Base-by-base conservation (phyloP, 2,329 filamentous ascomycete species). In the Fusarium setosum region DNA sequence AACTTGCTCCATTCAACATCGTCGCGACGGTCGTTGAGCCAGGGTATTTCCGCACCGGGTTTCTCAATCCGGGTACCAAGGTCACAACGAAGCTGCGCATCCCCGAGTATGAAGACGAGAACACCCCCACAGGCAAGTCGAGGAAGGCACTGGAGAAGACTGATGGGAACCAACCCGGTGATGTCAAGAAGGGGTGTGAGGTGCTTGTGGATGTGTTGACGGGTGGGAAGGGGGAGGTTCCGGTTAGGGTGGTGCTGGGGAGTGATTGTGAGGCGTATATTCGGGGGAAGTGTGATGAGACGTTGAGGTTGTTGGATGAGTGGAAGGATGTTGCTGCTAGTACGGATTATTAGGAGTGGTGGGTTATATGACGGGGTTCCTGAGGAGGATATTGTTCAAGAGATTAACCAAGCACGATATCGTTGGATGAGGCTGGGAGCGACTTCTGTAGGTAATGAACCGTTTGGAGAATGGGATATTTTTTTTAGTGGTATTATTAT, bases 191-290 rank as follows among this genome's bases (percentile, higher is more conserved):
- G 76, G 87, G 83, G 0, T 76, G 77, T 8, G 79, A 75, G 56
- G 79, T 85, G 1, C 77, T 88, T 24, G 79, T 89, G 6, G 87
- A 90, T 63, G 77, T 87, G 13, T 65, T 90, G 65, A 87, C 83
- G 8, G 77, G 76, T 3, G 86, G 86, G 59, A 86, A 84, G 0
- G 83, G 74, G 63, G 78, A 82, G 18, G 75, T 90, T 2, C 88
- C 87, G 0, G 66, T 83, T 13, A 76, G 87, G 24, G 67, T 90
- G 47, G 75, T 82, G n/a, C 73, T 90, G 37, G 88, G 88, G 0
- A 79, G 75, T 8, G 87, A 89, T 72, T 75, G 76, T 7, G 68
- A 83, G n/a, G 62, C 71, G 5, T 72, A 63, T 4, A 77, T 87
- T 11, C 77, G 76, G 51, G 69, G 62, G 1, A 84, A 84, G 76